These are phyloP conservation scores for Leucocoprinus leucothites DNA, from an alignment of 768 basidiomycete genomes.

Conservation along the genomic window DNA sequence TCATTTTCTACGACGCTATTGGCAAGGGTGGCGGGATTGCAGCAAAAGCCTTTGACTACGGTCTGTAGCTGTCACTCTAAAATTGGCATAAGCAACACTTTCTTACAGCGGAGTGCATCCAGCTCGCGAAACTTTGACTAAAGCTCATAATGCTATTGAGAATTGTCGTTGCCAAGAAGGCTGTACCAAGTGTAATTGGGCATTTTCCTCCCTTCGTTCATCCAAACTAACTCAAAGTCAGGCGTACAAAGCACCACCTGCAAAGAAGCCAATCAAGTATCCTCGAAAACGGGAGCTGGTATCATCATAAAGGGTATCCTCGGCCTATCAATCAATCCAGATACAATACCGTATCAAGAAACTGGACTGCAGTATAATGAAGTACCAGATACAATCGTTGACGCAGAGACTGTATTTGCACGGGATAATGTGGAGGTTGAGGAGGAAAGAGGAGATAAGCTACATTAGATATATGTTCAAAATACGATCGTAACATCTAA, in stretches of 20 bases:
- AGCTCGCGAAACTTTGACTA: constrained; percentile 58
- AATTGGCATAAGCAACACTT: not conserved
- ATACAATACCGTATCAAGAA: constrained; percentile 33
- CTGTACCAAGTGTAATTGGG: constrained; percentile 60
- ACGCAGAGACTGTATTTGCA: constrained; percentile 44
- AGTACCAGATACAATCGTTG: constrained; percentile 49
- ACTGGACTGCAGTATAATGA: constrained; percentile 20
- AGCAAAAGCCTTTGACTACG: constrained; percentile 80
- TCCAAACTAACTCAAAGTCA: constrained; percentile 22
- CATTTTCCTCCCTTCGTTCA: not conserved
- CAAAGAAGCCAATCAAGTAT: constrained; percentile 68
- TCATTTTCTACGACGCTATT: constrained; percentile 77
- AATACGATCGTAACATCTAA: constrained; percentile 21
- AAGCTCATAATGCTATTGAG: constrained; percentile 56
- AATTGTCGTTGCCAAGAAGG: constrained; percentile 67
- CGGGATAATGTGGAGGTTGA: constrained; percentile 48
- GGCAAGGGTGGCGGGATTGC: constrained; percentile 72
- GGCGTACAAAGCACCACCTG: constrained; percentile 68
- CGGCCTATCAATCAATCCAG: constrained; percentile 35
- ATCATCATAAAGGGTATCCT: constrained; percentile 64
- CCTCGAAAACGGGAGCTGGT: constrained; percentile 72
- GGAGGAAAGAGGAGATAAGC: constrained; percentile 10
- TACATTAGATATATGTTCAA: constrained; percentile 6
- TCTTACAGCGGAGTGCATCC: not conserved
- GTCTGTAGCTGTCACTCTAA: constrained; percentile 31